Conservation (phyloP, 345 rosid species). For the Brassica incana region DNA sequence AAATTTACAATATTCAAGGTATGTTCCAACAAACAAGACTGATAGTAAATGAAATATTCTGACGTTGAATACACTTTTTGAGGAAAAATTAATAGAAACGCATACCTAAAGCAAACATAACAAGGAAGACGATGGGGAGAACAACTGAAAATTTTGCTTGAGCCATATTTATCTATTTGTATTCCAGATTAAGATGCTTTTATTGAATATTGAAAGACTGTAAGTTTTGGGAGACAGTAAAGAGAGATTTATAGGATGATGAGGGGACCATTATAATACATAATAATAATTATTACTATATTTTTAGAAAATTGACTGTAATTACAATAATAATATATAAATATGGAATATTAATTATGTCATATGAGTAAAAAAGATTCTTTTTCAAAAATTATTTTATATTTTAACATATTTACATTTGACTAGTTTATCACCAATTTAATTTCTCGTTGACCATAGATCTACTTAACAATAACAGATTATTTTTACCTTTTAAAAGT, state of each 20-base stretch:
- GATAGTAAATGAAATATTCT: too few species aligned
- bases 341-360: not conserved
- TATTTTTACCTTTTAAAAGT: too few species aligned
- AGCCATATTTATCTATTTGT: not conserved
- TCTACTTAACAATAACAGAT: not conserved
- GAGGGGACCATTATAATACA: not conserved
- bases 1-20: not conserved
- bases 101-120: not conserved
- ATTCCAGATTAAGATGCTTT: too few species aligned
- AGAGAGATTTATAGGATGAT: not conserved
- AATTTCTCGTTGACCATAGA: not conserved
- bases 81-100: not conserved
- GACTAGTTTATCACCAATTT: not conserved
- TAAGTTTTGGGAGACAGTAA: not conserved
- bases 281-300: too few species aligned
- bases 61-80: not conserved
- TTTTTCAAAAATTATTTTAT: too few species aligned
- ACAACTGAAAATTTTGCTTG: not conserved
- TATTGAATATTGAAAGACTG: not conserved
- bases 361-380: too few species aligned
- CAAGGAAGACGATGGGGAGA: not conserved
- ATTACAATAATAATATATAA: too few species aligned
- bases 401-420: too few species aligned
- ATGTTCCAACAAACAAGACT: not conserved
- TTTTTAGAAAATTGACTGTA: not conserved